Conservation (phyloP, 78 protist species). For the Tieghemostelium lacteum region DNA sequence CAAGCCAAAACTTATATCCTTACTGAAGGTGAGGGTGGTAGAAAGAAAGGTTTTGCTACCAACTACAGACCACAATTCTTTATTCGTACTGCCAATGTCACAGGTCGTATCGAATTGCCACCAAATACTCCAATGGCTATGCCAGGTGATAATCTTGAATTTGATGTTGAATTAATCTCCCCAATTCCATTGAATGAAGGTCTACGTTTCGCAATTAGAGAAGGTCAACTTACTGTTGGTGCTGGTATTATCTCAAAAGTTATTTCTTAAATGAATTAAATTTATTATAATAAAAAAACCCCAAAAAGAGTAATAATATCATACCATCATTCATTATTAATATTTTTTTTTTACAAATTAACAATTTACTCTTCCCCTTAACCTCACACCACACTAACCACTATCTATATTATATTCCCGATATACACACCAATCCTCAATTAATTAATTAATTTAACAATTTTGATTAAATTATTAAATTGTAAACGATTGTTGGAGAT, state of each 20-base stretch:
- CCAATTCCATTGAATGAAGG: slow-evolving; percentile 90
- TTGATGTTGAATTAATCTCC: slow-evolving; percentile 84
- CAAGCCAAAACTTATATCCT: slow-evolving; percentile 95
- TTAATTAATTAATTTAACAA: too few species aligned
- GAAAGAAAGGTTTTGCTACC: slow-evolving; percentile 94
- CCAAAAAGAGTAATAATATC: too few species aligned
- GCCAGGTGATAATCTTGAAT: slow-evolving; percentile 96
- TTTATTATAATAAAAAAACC: too few species aligned
- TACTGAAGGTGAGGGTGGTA: slow-evolving; percentile 96
- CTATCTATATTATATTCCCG: too few species aligned
- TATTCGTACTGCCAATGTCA: slow-evolving; percentile 95
- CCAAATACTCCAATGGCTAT: slow-evolving; percentile 91
- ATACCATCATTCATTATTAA: too few species aligned
- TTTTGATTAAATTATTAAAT: too few species aligned
- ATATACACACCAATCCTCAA: too few species aligned
- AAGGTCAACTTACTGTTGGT: slow-evolving; percentile 97
- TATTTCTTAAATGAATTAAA: background rate
- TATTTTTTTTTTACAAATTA: too few species aligned
- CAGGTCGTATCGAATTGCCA: slow-evolving; percentile 91
- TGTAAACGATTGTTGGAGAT: too few species aligned
- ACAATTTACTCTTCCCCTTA: too few species aligned
- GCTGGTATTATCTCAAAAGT: slow-evolving; percentile 95
- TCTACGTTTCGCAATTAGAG: slow-evolving; percentile 96
- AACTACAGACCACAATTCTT: slow-evolving; percentile 94
- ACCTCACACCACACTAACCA: too few species aligned